A percentile compares a stretch with the other conserved stretches of the same genome.
phyloP scores from a whole-genome alignment of 352 stramenopile species.

The Phytophthora fragariae region DNA sequence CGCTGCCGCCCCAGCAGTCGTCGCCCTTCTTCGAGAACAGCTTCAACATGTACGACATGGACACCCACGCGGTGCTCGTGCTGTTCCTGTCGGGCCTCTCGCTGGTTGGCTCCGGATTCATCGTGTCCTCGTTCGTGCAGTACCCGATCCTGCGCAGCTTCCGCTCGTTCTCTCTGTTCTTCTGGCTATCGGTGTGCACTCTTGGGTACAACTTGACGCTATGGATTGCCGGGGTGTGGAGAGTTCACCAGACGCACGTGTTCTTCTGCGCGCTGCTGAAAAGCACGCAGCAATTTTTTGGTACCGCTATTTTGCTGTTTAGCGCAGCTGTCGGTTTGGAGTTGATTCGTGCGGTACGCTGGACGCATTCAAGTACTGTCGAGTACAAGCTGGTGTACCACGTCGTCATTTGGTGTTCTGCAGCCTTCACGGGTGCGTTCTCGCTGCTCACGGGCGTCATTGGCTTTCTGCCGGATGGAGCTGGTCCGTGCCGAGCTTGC shows the following conservation, averaged over 20 bases:
- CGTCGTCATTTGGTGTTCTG: conserved; percentile 61
- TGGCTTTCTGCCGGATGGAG: conserved; percentile 69
- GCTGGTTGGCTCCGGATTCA: conserved; percentile 69
- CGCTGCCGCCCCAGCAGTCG: conserved; percentile 17
- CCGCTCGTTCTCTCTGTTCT: conserved; percentile 68
- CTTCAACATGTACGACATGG: conserved; percentile 79
- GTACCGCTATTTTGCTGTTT: conserved; percentile 66
- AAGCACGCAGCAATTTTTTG: conserved; percentile 71
- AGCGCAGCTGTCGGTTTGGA: conserved; percentile 68
- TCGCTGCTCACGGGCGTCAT: conserved; percentile 67
- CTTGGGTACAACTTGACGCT: conserved; percentile 69
- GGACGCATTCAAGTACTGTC: conserved; percentile 54
- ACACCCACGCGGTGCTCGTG: conserved; percentile 76
- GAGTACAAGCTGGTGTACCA: conserved; percentile 71
- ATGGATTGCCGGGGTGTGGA: conserved; percentile 64
- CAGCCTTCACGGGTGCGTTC: conserved; percentile 50
- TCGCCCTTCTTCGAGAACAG: conserved; percentile 67
- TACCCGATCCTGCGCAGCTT: conserved; percentile 64
- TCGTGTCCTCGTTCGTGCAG: conserved; percentile 72
- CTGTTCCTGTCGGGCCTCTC: conserved; percentile 79
- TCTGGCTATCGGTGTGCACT: conserved; percentile 65
- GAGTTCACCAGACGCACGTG: conserved; percentile 39
- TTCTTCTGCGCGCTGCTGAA: conserved; percentile 66
- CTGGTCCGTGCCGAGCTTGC: conserved; percentile 63
- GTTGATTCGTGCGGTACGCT: conserved; percentile 65